These are phyloP conservation scores for Heterobasidion irregulare DNA, from an alignment of 1,284 basidiomycete species.

Conservation along the genomic window DNA sequence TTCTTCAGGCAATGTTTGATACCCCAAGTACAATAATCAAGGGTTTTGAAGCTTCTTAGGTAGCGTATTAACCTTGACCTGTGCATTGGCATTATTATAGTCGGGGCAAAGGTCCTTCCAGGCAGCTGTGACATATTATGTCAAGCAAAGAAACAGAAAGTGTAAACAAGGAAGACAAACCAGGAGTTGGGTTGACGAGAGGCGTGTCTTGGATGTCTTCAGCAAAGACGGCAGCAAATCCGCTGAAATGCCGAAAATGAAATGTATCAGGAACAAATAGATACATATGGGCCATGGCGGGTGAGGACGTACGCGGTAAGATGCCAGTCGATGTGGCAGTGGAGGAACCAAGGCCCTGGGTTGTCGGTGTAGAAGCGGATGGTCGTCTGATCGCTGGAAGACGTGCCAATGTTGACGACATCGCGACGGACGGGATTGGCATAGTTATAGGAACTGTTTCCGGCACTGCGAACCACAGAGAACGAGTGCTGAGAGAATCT, in stretches of 20 bases:
- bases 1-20: no score
- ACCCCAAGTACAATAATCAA: background rate
- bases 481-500: constrained; percentile 18
- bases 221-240: constrained; percentile 2
- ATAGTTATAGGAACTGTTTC: constrained; percentile 25
- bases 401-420: constrained; percentile 16
- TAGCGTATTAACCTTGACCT: background rate
- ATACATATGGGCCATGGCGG: background rate
- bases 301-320: background rate
- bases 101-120: background rate
- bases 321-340: background rate
- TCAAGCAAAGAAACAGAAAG: background rate
- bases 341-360: constrained; percentile 37
- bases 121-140: background rate
- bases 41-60: background rate
- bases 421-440: constrained; percentile 25
- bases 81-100: background rate
- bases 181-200: background rate
- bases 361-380: constrained; percentile 31
- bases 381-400: constrained; percentile 16
- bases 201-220: background rate
- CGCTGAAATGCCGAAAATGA: background rate
- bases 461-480: constrained; percentile 21
- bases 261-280: background rate
- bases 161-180: background rate